A percentile compares a stretch with the other conserved stretches of the same genome.
phyloP scores from a whole-genome alignment of 345 rosid genomes.

The Mercurialis annua region DNA sequence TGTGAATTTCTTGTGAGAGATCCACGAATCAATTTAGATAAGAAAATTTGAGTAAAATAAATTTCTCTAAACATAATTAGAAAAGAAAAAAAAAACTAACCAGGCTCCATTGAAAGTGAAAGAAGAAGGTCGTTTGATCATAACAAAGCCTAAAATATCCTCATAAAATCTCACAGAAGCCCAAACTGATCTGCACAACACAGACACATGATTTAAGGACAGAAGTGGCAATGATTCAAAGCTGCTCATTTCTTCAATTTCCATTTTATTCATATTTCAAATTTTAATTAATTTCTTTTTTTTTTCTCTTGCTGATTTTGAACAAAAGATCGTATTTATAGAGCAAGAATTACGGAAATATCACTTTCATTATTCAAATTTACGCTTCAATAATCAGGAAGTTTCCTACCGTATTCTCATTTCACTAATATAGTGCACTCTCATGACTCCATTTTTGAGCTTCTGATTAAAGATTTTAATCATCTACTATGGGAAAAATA shows the following conservation, averaged over 20 bases:
- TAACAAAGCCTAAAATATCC: slow-evolving; percentile 48
- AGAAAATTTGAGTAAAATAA: too few relatives aligned
- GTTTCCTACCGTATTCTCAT: slow-evolving; percentile 39
- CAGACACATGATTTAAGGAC: slow-evolving; percentile 50
- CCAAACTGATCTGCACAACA: slow-evolving; percentile 51
- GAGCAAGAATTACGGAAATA: neutral
- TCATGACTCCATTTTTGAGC: too few relatives aligned
- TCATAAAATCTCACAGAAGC: slow-evolving; percentile 42
- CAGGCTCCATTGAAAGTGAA: slow-evolving; percentile 58
- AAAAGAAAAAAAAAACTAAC: neutral
- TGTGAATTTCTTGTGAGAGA: too few relatives aligned
- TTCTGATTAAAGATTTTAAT: too few relatives aligned
- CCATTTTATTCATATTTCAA: slow-evolving; percentile 11
- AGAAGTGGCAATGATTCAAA: slow-evolving; percentile 41
- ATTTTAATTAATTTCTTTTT: neutral
- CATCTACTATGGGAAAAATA: too few relatives aligned
- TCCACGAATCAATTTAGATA: too few relatives aligned
- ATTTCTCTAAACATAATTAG: too few relatives aligned
- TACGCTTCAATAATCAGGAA: slow-evolving; percentile 24
- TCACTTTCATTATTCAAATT: slow-evolving; percentile 17
- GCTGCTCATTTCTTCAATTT: slow-evolving; percentile 36
- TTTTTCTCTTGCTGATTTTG: neutral
- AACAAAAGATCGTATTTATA: slow-evolving; percentile 24
- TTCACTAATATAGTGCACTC: neutral
- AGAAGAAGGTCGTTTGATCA: slow-evolving; percentile 61